Conservation (phyloP, 352 stramenopile species). For the Phytopythium ostracodes region DNA sequence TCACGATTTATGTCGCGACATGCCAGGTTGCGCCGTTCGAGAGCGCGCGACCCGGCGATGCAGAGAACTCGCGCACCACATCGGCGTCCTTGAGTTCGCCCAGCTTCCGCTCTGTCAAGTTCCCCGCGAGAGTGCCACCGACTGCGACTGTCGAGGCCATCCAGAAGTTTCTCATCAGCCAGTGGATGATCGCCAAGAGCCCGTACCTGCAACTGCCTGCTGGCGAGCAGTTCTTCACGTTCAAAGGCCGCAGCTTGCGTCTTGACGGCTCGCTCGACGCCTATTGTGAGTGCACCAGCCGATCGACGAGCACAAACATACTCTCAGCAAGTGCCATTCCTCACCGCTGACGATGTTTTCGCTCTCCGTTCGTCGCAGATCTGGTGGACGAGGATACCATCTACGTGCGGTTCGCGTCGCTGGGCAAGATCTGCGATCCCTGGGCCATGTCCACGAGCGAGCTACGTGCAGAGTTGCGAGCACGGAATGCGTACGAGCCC, state of each 20-base stretch:
- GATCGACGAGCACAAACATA: background rate
- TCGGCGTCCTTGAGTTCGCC: background rate
- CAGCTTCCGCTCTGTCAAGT: slow-evolving; percentile 25
- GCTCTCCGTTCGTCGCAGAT: slow-evolving; percentile 21
- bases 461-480: slow-evolving; percentile 49
- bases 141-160: slow-evolving; percentile 42
- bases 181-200: slow-evolving; percentile 66
- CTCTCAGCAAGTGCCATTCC: background rate
- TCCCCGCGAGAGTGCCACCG: slow-evolving; percentile 39
- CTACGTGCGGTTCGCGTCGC: slow-evolving; percentile 58
- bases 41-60: background rate
- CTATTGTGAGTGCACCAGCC: slow-evolving; percentile 40
- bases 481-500: slow-evolving; percentile 50
- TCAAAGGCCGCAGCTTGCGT: slow-evolving; percentile 61
- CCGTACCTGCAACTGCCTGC: slow-evolving; percentile 34
- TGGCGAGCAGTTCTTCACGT: slow-evolving; percentile 65
- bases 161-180: slow-evolving; percentile 48
- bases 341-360: background rate
- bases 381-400: slow-evolving; percentile 68
- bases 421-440: slow-evolving; percentile 62
- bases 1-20: slow-evolving; percentile 60
- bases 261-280: slow-evolving; percentile 56
- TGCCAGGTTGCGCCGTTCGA: slow-evolving; percentile 39
- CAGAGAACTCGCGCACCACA: background rate
- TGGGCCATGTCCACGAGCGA: slow-evolving; percentile 81